Evolutionary conservation across 2,329 filamentous ascomycete species (phyloP), one percentile per base, ranked within the genome.

Genomic region (Scedosporium aurantiacum): DNA sequence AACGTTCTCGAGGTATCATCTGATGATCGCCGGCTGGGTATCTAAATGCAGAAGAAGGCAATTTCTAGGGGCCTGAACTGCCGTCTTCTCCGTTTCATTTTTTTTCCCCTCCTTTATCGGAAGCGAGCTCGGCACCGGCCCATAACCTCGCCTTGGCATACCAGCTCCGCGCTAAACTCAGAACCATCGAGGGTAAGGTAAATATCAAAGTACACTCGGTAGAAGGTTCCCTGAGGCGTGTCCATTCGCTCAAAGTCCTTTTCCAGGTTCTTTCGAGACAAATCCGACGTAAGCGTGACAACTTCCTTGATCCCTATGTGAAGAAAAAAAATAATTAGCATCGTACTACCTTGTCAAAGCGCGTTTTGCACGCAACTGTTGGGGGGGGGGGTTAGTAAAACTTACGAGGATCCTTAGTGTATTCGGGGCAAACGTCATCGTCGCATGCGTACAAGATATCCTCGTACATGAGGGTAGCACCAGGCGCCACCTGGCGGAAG

Each of bases 231-330:
- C 74, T 99, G 93, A 5, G 94, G 92, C 1, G 94, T 97, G 73
- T 97, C 94, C 94, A 97, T 97, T 71, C 94, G 87, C 77, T 99
- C 94, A 70, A 99, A 99, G 74, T 99, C 94, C 77, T 97, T 97
- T 75, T 99, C 94, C 12, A 99, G 86, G 73, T 97, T 97, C 82
- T 97, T 99, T 68, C 93, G 88, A 57, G 92, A 97, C 62, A 99
- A 82, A 72, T 99, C 94, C 1, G 93, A 97, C 1, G 94, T 97
- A 58, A 99, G 86, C 1, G 94, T 99, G 66, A 97, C 94, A 62
- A 97, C 91, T 76, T 97, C 94, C 83, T 97, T 97, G 83, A 97
- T 97, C 67, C 92, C 93, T 97, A 67, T 65, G 45, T 8, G 18
- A 21, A 28, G 18, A 23, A 32, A 21, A 32, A 43, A 2, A 16